phyloP scores from a whole-genome alignment of 805 yeast species.

The Candida odintsovae region DNA sequence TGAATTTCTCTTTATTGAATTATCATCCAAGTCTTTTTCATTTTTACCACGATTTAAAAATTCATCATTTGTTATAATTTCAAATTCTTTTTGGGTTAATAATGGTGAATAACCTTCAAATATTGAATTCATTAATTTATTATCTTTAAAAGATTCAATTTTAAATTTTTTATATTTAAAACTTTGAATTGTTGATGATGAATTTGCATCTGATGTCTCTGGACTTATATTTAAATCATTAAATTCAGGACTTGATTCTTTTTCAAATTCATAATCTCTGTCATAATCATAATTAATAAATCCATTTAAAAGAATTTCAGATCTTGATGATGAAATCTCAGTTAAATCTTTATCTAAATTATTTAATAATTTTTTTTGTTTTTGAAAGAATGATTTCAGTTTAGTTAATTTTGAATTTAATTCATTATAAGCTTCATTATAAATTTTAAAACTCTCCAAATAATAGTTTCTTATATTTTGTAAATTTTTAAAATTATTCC shows the following conservation, averaged over 20 bases:
- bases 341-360: slow-evolving; percentile 22
- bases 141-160: too few species aligned
- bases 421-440: slow-evolving; percentile 22
- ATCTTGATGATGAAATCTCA: slow-evolving; percentile 25
- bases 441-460: slow-evolving; percentile 21
- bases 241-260: background rate
- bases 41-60: slow-evolving; percentile 6
- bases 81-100: slow-evolving; percentile 28
- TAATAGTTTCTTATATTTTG: slow-evolving; percentile 22
- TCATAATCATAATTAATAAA: slow-evolving; percentile 4
- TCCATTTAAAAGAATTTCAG: slow-evolving; percentile 27
- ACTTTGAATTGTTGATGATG: background rate
- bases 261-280: background rate
- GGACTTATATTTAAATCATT: too few species aligned
- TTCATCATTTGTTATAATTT: slow-evolving; percentile 23
- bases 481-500: slow-evolving; percentile 22
- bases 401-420: slow-evolving; percentile 26
- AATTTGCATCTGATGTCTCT: background rate
- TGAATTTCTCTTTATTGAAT: background rate
- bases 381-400: slow-evolving; percentile 27
- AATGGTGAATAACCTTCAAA: slow-evolving; percentile 29
- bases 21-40: too few species aligned
- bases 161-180: too few species aligned
- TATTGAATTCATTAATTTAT: slow-evolving; percentile 13
- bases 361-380: slow-evolving; percentile 23